Base-by-base conservation (phyloP, 352 stramenopile species). In the Peronosclerospora sorghi region DNA sequence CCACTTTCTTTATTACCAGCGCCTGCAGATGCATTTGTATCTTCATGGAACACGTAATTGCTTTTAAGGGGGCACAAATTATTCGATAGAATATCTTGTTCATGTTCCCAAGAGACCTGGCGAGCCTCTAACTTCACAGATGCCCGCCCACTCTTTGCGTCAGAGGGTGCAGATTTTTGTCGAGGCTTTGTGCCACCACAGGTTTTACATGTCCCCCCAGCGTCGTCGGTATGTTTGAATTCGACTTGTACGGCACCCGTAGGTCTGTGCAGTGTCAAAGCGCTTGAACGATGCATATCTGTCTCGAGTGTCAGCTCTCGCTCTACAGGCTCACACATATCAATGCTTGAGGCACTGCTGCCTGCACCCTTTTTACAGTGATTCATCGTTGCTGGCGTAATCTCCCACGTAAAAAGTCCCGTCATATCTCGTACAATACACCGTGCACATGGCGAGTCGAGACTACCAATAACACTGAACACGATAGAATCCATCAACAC, bases 401-500 rank as follows among this genome's bases (percentile, higher is more conserved):
- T 85, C 35, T 90, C 80, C 80, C 80, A 93, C 14, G 80, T 84
- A 44, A 87, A 93, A 0, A 89, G 45, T 0, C 80, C 80, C 8
- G 80, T 90, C 77, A 93, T 90, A 41, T 93, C 80, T 26, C 80
- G 55, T 19, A 73, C 80, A 32, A 93, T 76, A 23, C 89, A 86
- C 8, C 77, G 68, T 1, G 68, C 75, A 29, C 73, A 88, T 1
- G 72, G 65, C 0, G 80, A 86, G 42, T 89, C 79, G 8, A 89
- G 43, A 32, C 77, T 89, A 9, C 80, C 80, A 4, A 93, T 68
- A 19, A 93, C 75, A 8, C 67, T 90, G 26, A 93, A 77, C 8
- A 93, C 68, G 41, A 93, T 85, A 18, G 77, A 85, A 41, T 90
- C 74, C 77, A 93, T 89, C 36, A 87, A 90, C 21, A 93, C 76